phyloP scores from a whole-genome alignment of 176 grass and related monocot genomes.

The Echinochloa phyllopogon region DNA sequence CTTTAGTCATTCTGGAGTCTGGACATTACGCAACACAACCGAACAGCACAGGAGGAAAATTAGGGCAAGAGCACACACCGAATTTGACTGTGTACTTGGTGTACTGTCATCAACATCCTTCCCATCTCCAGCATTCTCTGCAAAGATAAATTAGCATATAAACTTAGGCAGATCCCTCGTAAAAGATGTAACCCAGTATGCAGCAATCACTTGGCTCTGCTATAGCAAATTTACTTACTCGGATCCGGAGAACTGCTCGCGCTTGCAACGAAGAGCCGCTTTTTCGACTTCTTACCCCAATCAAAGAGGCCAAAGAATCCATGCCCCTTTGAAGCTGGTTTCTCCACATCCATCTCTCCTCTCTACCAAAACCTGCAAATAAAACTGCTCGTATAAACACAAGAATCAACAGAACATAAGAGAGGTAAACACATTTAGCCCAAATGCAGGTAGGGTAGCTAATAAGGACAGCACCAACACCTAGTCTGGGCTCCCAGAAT shows the following conservation, averaged over 20 bases:
- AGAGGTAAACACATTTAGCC: not conserved
- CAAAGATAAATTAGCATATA: not conserved
- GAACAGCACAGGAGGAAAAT: not conserved
- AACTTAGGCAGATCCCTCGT: slow-evolving; percentile 5
- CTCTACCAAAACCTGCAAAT: slow-evolving; percentile 32
- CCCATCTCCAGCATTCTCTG: slow-evolving; percentile 48
- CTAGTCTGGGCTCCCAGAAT: not conserved
- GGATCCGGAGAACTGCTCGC: slow-evolving; percentile 27
- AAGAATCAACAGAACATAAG: not conserved
- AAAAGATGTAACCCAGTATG: not conserved
- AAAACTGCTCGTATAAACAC: slow-evolving; percentile 45
- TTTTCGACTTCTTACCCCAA: slow-evolving; percentile 85
- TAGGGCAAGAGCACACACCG: slow-evolving; percentile 39
- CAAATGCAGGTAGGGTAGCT: slow-evolving; percentile 37
- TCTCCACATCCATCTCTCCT: slow-evolving; percentile 74
- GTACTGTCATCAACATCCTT: slow-evolving; percentile 46
- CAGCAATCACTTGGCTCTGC: not conserved
- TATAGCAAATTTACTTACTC: slow-evolving; percentile 28
- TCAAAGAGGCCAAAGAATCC: slow-evolving; percentile 84
- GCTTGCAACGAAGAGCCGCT: slow-evolving; percentile 56
- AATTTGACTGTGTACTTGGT: slow-evolving; percentile 45
- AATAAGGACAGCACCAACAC: slow-evolving; percentile 11
- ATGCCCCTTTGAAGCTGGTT: slow-evolving; percentile 67
- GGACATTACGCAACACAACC: not conserved
- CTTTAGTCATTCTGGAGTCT: not conserved